Base-by-base conservation (phyloP, 2,329 filamentous ascomycete genomes). In the Pyrenochaeta sp. region DNA sequence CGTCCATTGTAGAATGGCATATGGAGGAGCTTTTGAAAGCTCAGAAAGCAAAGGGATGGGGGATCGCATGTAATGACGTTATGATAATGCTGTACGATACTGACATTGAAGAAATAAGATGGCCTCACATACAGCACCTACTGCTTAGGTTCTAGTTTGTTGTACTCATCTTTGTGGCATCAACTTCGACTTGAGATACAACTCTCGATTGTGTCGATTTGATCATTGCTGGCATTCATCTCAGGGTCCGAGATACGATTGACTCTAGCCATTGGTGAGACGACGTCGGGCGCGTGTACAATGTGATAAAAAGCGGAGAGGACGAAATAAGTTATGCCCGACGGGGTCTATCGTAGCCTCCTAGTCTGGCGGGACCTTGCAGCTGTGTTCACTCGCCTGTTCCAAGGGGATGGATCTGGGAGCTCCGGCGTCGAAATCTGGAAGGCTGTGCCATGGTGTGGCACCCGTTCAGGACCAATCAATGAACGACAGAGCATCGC, bases 291-390 rank as follows among this genome's bases (percentile, higher is more conserved):
- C 27, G 22, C 39, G 24, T 5, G n/a, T 19, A 36, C 19, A 50
- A 34, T 7, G 9, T 32, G 45, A 45, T n/a, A 19, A 24, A 2
- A 4, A 28, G 50, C 30, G 4, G 48, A 36, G 36, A 10, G 12
- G 47, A 27, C 19, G 27, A 47, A 28, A 46, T 25, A 32, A 24
- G 25, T 7, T 19, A 50, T 61, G 55, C 27, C 48, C 50, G 8
- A 52, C 43, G 19, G 30, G 52, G 48, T 34, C 52, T n/a, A 24
- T 27, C 36, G 32, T 32, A 32, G 50, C 37, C 52, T 50, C 25
- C 48, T 34, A 39, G 46, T 40, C 25, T 43, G 39, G 32, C 60
- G 54, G 58, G 54, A 61, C 57, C 57, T 61, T 58, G 54, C 60
- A 58, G 58, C 42, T 25, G 32, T 60, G 46, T 32, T 49, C 5